Evolutionary conservation across 192 early-diverging fungal species (phyloP).

Genomic region (Backusella sp.): DNA sequence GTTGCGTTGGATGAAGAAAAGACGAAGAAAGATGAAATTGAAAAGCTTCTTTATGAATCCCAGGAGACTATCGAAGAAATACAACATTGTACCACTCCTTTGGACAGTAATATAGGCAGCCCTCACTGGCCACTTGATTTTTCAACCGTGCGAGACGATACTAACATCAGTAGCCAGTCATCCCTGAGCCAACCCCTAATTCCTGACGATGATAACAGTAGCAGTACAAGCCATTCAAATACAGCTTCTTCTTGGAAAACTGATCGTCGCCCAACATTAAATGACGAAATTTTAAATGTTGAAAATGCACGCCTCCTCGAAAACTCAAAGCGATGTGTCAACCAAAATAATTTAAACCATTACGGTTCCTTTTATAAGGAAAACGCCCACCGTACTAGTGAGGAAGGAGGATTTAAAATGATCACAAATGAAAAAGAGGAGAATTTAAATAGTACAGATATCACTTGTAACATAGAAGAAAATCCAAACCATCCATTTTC

Average conservation of each 20-base stretch:
- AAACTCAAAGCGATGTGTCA: background rate
- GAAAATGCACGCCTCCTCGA: constrained; percentile 1
- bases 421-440: background rate
- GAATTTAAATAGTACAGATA: background rate
- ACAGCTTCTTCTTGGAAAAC: background rate
- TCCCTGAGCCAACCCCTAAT: background rate
- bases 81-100: constrained; percentile 37
- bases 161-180: constrained; percentile 1
- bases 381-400: background rate
- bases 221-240: background rate
- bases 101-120: constrained; percentile 5
- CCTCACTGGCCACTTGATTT: background rate
- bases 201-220: background rate
- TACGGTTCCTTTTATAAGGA: background rate
- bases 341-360: background rate
- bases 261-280: background rate
- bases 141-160: constrained; percentile 4
- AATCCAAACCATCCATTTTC: background rate
- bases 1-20: constrained; percentile 49
- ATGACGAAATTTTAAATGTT: constrained; percentile 3
- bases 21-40: constrained; percentile 49
- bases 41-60: constrained; percentile 48
- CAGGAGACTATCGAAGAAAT: constrained; percentile 57
- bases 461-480: background rate
- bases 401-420: background rate